Percentiles rank a stretch among this genome's conserved stretches.
Conservation (phyloP, 805 yeast genomes). For the Zygosaccharomyces kombuchaensis region DNA sequence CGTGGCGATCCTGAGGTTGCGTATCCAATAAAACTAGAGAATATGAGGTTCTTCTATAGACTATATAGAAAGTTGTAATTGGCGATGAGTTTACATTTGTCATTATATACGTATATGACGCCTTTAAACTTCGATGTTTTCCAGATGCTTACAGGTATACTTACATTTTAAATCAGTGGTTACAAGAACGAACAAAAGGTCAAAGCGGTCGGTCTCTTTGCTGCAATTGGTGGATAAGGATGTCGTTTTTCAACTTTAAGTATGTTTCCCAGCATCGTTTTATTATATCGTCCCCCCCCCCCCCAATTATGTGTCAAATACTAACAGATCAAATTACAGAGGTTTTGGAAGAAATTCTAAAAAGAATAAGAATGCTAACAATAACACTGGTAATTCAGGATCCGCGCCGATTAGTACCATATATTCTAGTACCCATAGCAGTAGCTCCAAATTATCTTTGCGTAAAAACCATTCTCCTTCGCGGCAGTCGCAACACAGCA, state of each 20-base stretch:
- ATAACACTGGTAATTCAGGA: slow-evolving; percentile 14
- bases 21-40: slow-evolving; percentile 71
- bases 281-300: not conserved
- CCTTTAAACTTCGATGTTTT: not conserved
- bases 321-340: slow-evolving; percentile 29
- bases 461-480: slow-evolving; percentile 37
- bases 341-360: slow-evolving; percentile 58
- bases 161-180: not conserved
- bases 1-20: slow-evolving; percentile 49
- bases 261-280: slow-evolving; percentile 14
- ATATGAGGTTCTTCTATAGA: slow-evolving; percentile 82
- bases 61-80: slow-evolving; percentile 50
- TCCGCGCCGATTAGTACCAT: slow-evolving; percentile 23
- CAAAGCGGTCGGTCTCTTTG: not conserved
- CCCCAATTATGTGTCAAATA: not conserved
- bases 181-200: not conserved
- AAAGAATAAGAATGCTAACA: slow-evolving; percentile 39
- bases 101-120: not conserved
- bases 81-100: not conserved
- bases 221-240: slow-evolving; percentile 1
- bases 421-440: slow-evolving; percentile 38
- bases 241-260: slow-evolving; percentile 33
- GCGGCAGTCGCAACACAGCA: slow-evolving; percentile 25
- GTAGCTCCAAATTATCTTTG: slow-evolving; percentile 45
- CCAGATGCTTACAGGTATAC: not conserved